A percentile compares a stretch with the other conserved stretches of the same genome.
phyloP scores from a whole-genome alignment of 208 protist species.

The Leishmania tarentolae region DNA sequence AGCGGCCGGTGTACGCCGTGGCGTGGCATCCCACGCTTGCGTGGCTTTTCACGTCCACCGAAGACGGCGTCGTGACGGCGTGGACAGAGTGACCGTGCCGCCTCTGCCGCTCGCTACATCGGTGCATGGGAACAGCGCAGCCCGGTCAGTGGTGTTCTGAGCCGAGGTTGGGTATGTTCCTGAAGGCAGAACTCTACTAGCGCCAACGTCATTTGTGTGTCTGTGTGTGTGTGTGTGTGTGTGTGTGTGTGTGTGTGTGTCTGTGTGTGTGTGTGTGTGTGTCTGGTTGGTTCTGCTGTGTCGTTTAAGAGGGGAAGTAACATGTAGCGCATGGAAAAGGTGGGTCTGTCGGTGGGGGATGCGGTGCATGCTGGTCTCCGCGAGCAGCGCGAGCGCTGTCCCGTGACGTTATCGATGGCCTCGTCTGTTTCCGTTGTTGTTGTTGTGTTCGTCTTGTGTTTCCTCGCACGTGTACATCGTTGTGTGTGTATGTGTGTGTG shows the following conservation, averaged over 20 bases:
- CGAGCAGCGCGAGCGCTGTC: not conserved
- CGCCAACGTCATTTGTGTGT: not conserved
- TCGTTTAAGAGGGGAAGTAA: not conserved
- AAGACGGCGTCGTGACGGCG: conserved; percentile 94
- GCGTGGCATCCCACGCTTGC: conserved; percentile 98
- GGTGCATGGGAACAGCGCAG: not conserved
- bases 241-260: conserved; percentile 1
- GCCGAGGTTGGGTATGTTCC: not conserved
- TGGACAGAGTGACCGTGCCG: conserved; percentile 80
- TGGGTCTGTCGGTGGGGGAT: not conserved
- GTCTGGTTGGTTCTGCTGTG: not conserved
- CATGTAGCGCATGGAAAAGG: not conserved
- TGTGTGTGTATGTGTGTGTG: not conserved
- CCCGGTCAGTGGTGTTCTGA: not conserved
- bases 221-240: conserved; percentile 6
- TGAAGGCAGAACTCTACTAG: not conserved
- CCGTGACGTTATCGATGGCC: not conserved
- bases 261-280: conserved; percentile 6
- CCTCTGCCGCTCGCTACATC: not conserved
- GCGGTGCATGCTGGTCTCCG: not conserved
- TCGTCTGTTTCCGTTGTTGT: not conserved
- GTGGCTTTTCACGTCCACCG: conserved; percentile 98
- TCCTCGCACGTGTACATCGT: no score
- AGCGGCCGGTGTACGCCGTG: conserved; percentile 90
- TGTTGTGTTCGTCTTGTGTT: no score